phyloP scores from a whole-genome alignment of 192 early-diverging fungal genomes.

The Entophlyctis luteolus region DNA sequence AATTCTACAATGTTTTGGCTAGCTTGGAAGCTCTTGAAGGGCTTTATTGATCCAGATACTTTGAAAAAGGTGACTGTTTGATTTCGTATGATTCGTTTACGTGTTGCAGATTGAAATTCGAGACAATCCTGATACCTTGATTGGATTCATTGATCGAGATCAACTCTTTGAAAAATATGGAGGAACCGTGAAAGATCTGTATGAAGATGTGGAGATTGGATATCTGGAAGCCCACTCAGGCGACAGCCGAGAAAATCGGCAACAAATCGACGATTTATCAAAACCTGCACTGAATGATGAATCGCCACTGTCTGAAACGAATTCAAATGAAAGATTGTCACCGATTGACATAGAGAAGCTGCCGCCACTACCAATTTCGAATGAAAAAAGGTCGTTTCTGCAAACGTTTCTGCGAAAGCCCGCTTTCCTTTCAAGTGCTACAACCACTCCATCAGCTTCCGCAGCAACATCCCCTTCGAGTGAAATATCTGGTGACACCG shows the following conservation, averaged over 20 bases:
- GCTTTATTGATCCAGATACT: conserved; percentile 23
- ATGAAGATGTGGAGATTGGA: conserved; percentile 17
- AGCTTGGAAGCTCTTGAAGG: conserved; percentile 31
- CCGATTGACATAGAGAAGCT: too few species aligned
- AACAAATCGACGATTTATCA: too few species aligned
- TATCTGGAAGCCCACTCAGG: neutral
- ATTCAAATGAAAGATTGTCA: too few species aligned
- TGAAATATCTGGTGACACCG: neutral
- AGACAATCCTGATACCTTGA: conserved; percentile 23
- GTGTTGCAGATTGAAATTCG: conserved; percentile 20
- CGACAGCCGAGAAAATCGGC: too few species aligned
- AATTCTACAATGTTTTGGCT: conserved; percentile 41
- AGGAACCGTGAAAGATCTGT: conserved; percentile 28
- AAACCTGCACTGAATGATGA: too few species aligned
- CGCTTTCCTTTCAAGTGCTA: too few species aligned
- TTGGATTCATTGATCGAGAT: conserved; percentile 26
- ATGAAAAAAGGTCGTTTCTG: too few species aligned
- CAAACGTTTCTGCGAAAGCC: too few species aligned
- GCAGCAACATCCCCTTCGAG: neutral
- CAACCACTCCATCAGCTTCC: neutral
- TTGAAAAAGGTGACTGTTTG: conserved; percentile 29
- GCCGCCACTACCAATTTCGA: too few species aligned
- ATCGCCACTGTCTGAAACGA: too few species aligned
- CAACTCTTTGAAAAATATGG: conserved; percentile 29
- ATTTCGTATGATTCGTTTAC: neutral